Evolutionary conservation across 2,329 filamentous ascomycete species (phyloP), one percentile per base, ranked within the genome.

Genomic region (Basipetospora sp.): DNA sequence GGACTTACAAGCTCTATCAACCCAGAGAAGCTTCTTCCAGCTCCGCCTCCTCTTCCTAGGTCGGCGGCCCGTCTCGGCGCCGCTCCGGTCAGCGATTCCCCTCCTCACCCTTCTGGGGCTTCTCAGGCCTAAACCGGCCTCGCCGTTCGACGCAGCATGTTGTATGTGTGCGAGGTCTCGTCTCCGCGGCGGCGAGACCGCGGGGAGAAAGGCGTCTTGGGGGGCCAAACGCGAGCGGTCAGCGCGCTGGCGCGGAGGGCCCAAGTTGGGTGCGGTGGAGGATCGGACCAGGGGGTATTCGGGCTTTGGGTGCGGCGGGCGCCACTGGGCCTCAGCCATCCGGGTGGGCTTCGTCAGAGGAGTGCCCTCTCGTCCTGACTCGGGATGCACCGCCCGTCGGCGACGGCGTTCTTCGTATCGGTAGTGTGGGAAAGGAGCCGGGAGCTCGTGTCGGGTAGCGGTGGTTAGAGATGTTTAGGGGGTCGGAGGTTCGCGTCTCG

Each of bases 1-100:
- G 53, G 17, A 59, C 76, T 45, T 63, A 87, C 82, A 94, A 25
- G 82, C 83, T 56, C 96, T 90, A 60, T 93, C 94, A 52, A 98
- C 87, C 90, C 90, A 98, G 39, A 98, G 71, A 46, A 98, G 62
- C 64, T 96, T 96, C 68, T 92, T 93, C 83, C 88, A 96, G 9
- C 74, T 74, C 36, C 75, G 73, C 51, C 74, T 73, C 39, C 76
- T 74, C 51, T 78, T 83, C 45, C 78, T 68, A 49, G 75, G 67
- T 33, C 80, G 69, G 47, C 77, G 82, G 34, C 74, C 64, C 46
- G 74, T 80, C 14, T 75, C 67, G 30, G 69, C 69, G 40, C 70
- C 61, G 32, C 65, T 52, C 46, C 66, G 65, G 59, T 51, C 40
- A 63, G 46, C 63, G 65, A 47, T 15, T 11, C 22, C 9, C 43